Percentiles rank a stretch among this genome's conserved stretches.
These are phyloP conservation scores for Metschnikowia borealis DNA, from an alignment of 805 yeast genomes.

Conservation along the genomic window DNA sequence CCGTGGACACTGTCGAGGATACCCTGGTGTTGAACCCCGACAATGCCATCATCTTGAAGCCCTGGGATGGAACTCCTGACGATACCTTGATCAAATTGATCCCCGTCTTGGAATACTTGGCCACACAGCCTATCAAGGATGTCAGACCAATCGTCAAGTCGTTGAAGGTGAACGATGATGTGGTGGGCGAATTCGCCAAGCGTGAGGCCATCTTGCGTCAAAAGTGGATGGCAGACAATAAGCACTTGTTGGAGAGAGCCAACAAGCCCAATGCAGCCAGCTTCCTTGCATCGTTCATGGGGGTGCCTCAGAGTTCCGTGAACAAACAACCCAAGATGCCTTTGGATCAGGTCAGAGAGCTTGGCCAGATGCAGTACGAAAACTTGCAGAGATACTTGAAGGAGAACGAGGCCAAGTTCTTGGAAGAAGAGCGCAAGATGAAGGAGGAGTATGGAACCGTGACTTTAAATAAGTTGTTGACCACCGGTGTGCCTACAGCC, in stretches of 20 bases:
- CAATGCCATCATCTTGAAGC: constrained; percentile 78
- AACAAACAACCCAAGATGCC: constrained; percentile 68
- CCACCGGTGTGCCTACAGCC: constrained; percentile 76
- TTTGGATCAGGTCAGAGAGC: constrained; percentile 82
- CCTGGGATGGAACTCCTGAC: constrained; percentile 85
- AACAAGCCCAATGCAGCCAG: constrained; percentile 41
- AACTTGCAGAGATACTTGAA: constrained; percentile 63
- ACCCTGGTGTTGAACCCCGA: constrained; percentile 83
- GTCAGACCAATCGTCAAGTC: constrained; percentile 83
- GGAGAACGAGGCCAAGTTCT: constrained; percentile 59
- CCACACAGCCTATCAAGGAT: constrained; percentile 80
- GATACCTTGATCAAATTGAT: constrained; percentile 76
- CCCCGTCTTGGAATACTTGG: constrained; percentile 91
- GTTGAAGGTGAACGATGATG: constrained; percentile 59
- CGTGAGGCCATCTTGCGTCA: constrained; percentile 76
- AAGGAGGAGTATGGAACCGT: constrained; percentile 78
- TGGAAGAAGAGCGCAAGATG: constrained; percentile 83
- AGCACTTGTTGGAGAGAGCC: constrained; percentile 29
- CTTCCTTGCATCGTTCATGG: constrained; percentile 61
- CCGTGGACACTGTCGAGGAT: constrained; percentile 73
- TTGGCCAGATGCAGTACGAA: constrained; percentile 85
- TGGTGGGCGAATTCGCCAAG: constrained; percentile 73
- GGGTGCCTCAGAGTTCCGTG: constrained; percentile 47
- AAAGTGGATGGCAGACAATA: constrained; percentile 57
- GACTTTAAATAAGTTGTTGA: constrained; percentile 79